Evolutionary conservation across 73 alveolate species (phyloP).

Genomic region (Durusdinium trenchii): DNA sequence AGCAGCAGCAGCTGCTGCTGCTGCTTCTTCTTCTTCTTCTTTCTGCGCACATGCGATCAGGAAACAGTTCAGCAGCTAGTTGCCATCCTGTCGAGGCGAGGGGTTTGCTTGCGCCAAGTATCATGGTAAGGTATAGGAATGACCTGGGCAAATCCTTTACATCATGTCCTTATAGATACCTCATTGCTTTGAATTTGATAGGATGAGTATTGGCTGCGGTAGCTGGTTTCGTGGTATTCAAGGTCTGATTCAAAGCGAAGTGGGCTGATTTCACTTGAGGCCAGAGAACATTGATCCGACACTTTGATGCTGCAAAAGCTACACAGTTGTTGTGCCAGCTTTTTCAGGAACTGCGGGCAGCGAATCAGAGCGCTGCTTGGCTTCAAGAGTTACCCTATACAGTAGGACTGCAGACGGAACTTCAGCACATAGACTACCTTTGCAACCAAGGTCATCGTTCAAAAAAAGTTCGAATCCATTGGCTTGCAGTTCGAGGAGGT

Average conservation of each 20-base stretch:
- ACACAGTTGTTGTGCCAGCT: no score
- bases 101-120: background rate
- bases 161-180: background rate
- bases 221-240: background rate
- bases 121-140: background rate
- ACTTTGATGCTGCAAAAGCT: no score
- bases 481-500: slow-evolving; percentile 89
- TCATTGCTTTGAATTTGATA: no score
- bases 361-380: slow-evolving; percentile 70
- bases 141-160: background rate
- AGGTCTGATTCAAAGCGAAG: slow-evolving; percentile 82
- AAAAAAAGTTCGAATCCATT: slow-evolving; percentile 79
- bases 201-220: background rate
- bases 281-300: background rate
- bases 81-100: slow-evolving; percentile 79
- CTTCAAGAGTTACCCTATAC: background rate
- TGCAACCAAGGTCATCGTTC: slow-evolving; percentile 58
- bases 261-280: slow-evolving; percentile 85
- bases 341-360: slow-evolving; percentile 74
- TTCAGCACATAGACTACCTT: background rate
- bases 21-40: background rate
- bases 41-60: background rate
- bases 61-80: slow-evolving; percentile 93
- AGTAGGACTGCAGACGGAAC: background rate
- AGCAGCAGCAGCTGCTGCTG: background rate